A percentile compares a stretch with the other conserved stretches of the same genome.
These are phyloP conservation scores for Camellia sinensis DNA, from an alignment of 148 eudicot species.

Conservation along the genomic window DNA sequence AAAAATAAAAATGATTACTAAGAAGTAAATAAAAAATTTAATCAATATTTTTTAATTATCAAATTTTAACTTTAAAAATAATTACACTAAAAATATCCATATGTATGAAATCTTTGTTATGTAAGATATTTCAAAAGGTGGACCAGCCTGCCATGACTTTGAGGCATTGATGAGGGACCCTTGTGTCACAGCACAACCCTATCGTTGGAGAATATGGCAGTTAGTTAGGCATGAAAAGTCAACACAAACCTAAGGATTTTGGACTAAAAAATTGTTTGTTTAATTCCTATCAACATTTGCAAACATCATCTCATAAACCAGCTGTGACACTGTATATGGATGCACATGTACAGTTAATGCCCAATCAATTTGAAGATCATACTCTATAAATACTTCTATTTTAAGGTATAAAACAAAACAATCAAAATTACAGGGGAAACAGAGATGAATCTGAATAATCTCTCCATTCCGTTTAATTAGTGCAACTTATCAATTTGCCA, in stretches of 20 bases:
- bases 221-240: not conserved
- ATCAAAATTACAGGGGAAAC: not conserved
- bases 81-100: no score
- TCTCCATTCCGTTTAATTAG: no score
- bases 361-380: not conserved
- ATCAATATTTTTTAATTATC: no score
- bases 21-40: no score
- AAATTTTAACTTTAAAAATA: no score
- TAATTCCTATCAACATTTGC: not conserved
- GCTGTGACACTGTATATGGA: not conserved
- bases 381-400: not conserved
- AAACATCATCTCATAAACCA: not conserved
- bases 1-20: no score
- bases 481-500: no score
- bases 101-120: no score
- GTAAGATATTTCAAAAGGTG: constrained; percentile 4
- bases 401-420: not conserved
- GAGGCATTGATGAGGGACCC: not conserved
- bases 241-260: not conserved
- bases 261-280: not conserved
- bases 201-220: no score
- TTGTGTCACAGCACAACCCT: not conserved
- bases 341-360: not conserved
- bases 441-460: not conserved
- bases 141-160: constrained; percentile 8